Conservation (phyloP, 2,329 filamentous ascomycete genomes). For the Pestalotiopsis sp. region DNA sequence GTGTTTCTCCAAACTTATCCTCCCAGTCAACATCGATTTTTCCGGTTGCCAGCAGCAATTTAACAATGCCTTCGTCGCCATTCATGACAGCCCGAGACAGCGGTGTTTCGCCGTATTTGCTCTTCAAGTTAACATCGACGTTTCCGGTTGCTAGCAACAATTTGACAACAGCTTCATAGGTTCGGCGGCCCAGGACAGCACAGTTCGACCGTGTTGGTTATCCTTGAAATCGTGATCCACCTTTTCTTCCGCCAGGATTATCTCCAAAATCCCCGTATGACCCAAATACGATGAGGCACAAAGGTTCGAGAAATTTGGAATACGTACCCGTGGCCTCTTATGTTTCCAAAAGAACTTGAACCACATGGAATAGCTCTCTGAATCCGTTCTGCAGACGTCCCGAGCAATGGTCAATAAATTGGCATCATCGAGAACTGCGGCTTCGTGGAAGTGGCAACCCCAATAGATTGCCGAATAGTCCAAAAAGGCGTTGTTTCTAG, state of each 20-base stretch:
- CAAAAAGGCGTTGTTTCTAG: not conserved
- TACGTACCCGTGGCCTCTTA: rapidly evolving
- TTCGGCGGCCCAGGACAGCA: not conserved
- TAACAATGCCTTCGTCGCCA: not conserved
- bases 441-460: not conserved
- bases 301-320: not conserved
- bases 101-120: no score
- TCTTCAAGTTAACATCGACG: not conserved
- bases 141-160: not conserved
- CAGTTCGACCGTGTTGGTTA: not conserved
- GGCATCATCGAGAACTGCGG: not conserved
- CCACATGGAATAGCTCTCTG: not conserved
- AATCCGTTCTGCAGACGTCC: not conserved
- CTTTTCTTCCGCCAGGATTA: not conserved
- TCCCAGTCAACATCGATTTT: not conserved
- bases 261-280: not conserved
- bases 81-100: not conserved
- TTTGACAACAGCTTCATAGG: not conserved
- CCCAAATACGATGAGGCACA: not conserved
- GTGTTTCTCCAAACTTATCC: not conserved
- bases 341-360: not conserved
- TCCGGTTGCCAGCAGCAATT: not conserved
- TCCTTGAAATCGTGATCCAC: not conserved
- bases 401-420: not conserved
- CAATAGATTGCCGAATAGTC: not conserved